These are phyloP conservation scores for Yamadazyma trypodendri DNA, from an alignment of 1,139 yeast genomes.

Conservation along the genomic window DNA sequence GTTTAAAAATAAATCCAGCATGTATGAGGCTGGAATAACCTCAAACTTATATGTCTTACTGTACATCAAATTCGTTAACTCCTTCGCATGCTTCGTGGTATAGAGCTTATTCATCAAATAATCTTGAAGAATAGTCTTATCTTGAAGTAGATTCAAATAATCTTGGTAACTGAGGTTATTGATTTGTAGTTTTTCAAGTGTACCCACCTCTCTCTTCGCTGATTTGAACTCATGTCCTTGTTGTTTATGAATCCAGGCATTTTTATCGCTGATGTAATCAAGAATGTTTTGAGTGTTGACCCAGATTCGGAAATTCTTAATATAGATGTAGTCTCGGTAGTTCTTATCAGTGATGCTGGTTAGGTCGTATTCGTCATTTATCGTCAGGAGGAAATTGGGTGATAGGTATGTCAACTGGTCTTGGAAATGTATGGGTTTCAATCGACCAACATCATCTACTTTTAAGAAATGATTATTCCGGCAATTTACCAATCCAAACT, in stretches of 20 bases:
- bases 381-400: slow-evolving; percentile 23
- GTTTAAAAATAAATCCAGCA: slow-evolving; percentile 29
- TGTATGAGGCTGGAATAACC: slow-evolving; percentile 3
- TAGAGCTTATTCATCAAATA: slow-evolving; percentile 23
- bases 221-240: neutral
- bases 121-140: slow-evolving; percentile 25
- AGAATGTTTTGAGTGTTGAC: slow-evolving; percentile 23
- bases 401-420: slow-evolving; percentile 37
- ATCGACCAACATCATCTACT: slow-evolving; percentile 31
- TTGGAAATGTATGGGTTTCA: slow-evolving; percentile 30
- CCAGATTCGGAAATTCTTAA: slow-evolving; percentile 38
- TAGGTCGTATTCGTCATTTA: slow-evolving; percentile 31
- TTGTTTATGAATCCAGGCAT: slow-evolving; percentile 19
- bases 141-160: slow-evolving; percentile 27
- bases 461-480: slow-evolving; percentile 42
- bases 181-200: slow-evolving; percentile 21
- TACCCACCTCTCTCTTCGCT: slow-evolving; percentile 18
- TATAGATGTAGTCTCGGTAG: slow-evolving; percentile 27
- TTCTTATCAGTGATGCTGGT: slow-evolving; percentile 24
- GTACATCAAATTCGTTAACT: slow-evolving; percentile 18
- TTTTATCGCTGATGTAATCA: slow-evolving; percentile 27
- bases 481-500: slow-evolving; percentile 41
- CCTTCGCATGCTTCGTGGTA: slow-evolving; percentile 29
- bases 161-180: slow-evolving; percentile 25
- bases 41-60: slow-evolving; percentile 9